phyloP scores from a whole-genome alignment of 1,284 basidiomycete genomes.

The Omphalotus olearius region DNA sequence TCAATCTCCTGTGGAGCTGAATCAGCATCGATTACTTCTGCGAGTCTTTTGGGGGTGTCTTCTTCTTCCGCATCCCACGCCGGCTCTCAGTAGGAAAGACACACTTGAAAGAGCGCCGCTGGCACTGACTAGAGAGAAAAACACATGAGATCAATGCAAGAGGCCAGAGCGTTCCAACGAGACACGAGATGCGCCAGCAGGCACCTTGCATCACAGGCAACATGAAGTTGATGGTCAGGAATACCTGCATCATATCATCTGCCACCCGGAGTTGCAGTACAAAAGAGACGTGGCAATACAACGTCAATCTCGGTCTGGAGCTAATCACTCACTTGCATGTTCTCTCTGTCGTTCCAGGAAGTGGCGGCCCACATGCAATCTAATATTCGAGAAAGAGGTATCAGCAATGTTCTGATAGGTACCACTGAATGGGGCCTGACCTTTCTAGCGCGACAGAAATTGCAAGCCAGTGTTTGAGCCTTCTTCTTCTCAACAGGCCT shows the following conservation, averaged over 20 bases:
- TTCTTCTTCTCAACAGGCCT: conserved; percentile 14
- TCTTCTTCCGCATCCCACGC: conserved; percentile 56
- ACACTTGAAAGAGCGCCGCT: conserved; percentile 51
- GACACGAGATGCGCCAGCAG: too few species aligned
- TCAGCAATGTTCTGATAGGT: neutral
- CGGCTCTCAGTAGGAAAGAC: conserved; percentile 57
- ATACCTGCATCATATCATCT: too few species aligned
- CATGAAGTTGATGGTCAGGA: too few species aligned
- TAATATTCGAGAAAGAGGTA: conserved; percentile 22
- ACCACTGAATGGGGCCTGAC: too few species aligned
- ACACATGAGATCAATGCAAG: neutral
- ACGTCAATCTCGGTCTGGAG: conserved; percentile 8
- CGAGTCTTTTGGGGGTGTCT: conserved; percentile 14
- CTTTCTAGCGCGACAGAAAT: conserved; percentile 14
- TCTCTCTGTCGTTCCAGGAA: conserved; percentile 43
- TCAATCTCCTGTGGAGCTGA: too few species aligned
- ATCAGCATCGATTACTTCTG: neutral
- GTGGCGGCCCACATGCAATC: conserved; percentile 58
- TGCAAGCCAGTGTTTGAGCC: conserved; percentile 13
- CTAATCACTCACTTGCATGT: conserved; percentile 55
- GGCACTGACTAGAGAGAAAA: conserved; percentile 47
- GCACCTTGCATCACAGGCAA: too few species aligned
- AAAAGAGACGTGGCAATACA: neutral
- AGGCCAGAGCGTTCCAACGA: too few species aligned
- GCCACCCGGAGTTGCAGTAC: too few species aligned